Evolutionary conservation across 164 flowering plant species (phyloP), one percentile per base, ranked within the genome.

Genomic region (Nymphaea colorata): DNA sequence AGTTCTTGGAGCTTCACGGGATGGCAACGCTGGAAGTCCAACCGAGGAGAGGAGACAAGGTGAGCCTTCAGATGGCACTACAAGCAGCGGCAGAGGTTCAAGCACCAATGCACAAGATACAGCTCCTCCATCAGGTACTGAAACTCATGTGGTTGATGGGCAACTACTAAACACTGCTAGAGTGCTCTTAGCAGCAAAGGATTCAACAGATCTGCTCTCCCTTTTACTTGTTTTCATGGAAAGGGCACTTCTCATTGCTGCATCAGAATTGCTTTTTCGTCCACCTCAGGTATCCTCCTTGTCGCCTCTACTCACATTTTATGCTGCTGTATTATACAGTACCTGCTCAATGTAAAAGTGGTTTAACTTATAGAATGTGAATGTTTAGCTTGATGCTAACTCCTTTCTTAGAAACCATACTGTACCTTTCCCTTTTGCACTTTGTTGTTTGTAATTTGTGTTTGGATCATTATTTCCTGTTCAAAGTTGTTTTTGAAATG

Each of bases 21-120:
- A 78, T 70, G 83, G 77, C 44, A 72, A 47, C 43, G 85, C 74
- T 47, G 86, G 85, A 25, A 76, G 84, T 69, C 74, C 86, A 44
- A 83, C 85, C 67, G 71, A 76, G 59, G 73, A 76, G 67, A 7
- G 57, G 57, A 51, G 57, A 8, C 14, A 15, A 15, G 14, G 57
- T 51, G 57, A 51, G 57, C 57, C 8, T 51, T 51, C 57, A 5
- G 88, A 80, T 65, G 81, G 75, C 64, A 65, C 74, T 12, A 47
- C 71, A 44, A 71, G 69, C 69, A 71, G 65, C 43, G 18, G 36
- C 2, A 47, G 41, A 16, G 51, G 62, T n/a, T 11, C 51, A 43
- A 15, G 10, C 10, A 17, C 55, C n/a, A 5, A 14, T 4, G 4
- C 55, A n/a, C 14, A 16, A 43, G 17, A 45, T 43, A 15, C 74